These are phyloP conservation scores for Stemphylium vesicarium DNA, from an alignment of 2,329 filamentous ascomycete genomes.

Conservation along the genomic window DNA sequence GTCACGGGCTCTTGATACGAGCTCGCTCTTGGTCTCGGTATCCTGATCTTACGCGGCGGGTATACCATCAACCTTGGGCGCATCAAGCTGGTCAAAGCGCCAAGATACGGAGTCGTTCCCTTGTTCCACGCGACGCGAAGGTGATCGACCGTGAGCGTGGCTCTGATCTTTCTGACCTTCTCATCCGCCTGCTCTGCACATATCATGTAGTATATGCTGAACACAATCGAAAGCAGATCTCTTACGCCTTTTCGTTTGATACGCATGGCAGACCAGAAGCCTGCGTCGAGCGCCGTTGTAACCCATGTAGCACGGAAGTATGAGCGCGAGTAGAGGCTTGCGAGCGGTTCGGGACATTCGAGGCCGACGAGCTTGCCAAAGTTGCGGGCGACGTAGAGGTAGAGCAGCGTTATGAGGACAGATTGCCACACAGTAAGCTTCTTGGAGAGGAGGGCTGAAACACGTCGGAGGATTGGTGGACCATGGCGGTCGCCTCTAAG, in stretches of 20 bases:
- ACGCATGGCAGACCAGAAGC: constrained; percentile 98
- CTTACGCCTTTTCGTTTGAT: constrained; percentile 80
- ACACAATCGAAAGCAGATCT: constrained; percentile 81
- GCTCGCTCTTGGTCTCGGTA: constrained; percentile 78
- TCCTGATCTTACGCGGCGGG: constrained; percentile 80
- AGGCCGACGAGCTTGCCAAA: constrained; percentile 91
- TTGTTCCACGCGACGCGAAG: constrained; percentile 96
- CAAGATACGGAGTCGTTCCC: constrained; percentile 83
- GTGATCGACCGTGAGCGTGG: constrained; percentile 87
- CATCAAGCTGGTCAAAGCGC: constrained; percentile 72
- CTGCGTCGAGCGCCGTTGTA: constrained; percentile 90
- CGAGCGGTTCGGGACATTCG: constrained; percentile 89
- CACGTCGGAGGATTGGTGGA: constrained; percentile 72
- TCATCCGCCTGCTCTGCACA: constrained; percentile 95
- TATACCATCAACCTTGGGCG: constrained; percentile 82
- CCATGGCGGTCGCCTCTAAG: constrained; percentile 83
- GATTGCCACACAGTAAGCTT: constrained; percentile 88
- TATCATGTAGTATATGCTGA: constrained; percentile 88
- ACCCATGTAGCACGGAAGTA: constrained; percentile 99
- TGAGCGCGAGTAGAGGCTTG: constrained; percentile 88
- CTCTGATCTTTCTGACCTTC: constrained; percentile 90
- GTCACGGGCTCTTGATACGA: constrained; percentile 82
- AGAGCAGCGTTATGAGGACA: constrained; percentile 83
- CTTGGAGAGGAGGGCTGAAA: constrained; percentile 74
- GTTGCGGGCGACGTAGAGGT: constrained; percentile 89